These are phyloP conservation scores for Coemansia sp. DNA, from an alignment of 192 early-diverging fungal genomes.

Conservation along the genomic window DNA sequence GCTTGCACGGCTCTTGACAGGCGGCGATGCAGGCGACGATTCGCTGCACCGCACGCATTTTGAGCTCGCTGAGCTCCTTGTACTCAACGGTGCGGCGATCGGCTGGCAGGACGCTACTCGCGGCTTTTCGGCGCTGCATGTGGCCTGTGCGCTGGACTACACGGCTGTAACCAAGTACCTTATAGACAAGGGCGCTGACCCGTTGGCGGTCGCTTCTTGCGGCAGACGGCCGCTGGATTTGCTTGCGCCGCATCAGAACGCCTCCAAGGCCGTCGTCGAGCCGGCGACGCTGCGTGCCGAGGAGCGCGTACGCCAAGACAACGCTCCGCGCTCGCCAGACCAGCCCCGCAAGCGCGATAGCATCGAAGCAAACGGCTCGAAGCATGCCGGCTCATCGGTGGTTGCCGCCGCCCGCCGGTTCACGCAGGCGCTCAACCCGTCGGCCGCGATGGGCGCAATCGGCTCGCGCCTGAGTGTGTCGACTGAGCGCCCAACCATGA, in stretches of 20 bases:
- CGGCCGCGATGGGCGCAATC: constrained; percentile 12
- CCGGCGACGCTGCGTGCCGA: constrained; percentile 23
- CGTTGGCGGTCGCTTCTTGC: constrained; percentile 14
- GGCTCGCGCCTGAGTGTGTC: constrained; percentile 46
- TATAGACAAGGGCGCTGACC: constrained; percentile 41
- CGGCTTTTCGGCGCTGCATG: constrained; percentile 31
- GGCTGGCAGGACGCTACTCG: constrained; percentile 7
- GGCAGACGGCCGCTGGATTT: constrained; percentile 17
- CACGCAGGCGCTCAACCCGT: constrained; percentile 32
- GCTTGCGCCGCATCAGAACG: not conserved
- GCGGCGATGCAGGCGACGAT: not conserved
- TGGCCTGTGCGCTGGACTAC: constrained; percentile 23
- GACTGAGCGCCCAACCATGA: constrained; percentile 46
- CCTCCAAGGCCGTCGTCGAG: constrained; percentile 10
- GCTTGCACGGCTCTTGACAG: not conserved
- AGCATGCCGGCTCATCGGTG: constrained; percentile 12
- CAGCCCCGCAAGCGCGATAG: constrained; percentile 1
- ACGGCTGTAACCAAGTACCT: constrained; percentile 20
- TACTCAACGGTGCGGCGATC: constrained; percentile 42
- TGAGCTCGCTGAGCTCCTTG: constrained; percentile 45
- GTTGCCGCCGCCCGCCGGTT: constrained; percentile 32
- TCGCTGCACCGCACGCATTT: constrained; percentile 10
- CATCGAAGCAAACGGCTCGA: constrained; percentile 3
- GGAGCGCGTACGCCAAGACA: constrained; percentile 16
- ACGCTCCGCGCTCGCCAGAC: constrained; percentile 5